Conservation (phyloP, 2,329 filamentous ascomycete species). For the Tolypocladium album region DNA sequence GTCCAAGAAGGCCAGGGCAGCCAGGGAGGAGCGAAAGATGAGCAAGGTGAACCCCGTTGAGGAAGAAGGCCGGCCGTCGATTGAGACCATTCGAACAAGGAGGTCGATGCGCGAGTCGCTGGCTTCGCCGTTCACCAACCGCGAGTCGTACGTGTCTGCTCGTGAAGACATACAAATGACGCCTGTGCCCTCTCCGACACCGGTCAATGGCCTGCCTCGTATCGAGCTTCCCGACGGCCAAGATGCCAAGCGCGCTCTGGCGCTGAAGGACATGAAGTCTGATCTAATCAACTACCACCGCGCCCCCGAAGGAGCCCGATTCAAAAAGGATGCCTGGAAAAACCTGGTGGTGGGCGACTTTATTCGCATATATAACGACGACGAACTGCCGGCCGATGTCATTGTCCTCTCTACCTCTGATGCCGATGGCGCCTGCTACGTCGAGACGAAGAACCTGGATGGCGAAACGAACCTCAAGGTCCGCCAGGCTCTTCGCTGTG, state of each 20-base stretch:
- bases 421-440: constrained; percentile 86
- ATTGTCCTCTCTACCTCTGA: constrained; percentile 91
- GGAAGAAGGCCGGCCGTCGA: constrained; percentile 51
- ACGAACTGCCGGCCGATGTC: constrained; percentile 88
- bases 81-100: constrained; percentile 23
- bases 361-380: constrained; percentile 90
- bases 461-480: constrained; percentile 97
- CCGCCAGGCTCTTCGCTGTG: constrained; percentile 78
- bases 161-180: constrained; percentile 87
- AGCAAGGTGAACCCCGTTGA: constrained; percentile 7
- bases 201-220: constrained; percentile 22
- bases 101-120: constrained; percentile 26
- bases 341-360: constrained; percentile 92
- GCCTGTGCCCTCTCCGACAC: constrained; percentile 74
- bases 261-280: constrained; percentile 35
- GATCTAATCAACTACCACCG: constrained; percentile 63
- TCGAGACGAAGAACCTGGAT: constrained; percentile 96
- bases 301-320: constrained; percentile 60
- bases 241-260: constrained; percentile 21
- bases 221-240: constrained; percentile 27
- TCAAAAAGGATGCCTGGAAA: constrained; percentile 94
- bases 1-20: constrained; percentile 38
- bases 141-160: constrained; percentile 41
- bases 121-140: constrained; percentile 41
- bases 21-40: constrained; percentile 36